Percentiles rank a stretch among this genome's conserved stretches.
phyloP scores from a whole-genome alignment of 2,329 filamentous ascomycete species.

The Sporothrix phasma region DNA sequence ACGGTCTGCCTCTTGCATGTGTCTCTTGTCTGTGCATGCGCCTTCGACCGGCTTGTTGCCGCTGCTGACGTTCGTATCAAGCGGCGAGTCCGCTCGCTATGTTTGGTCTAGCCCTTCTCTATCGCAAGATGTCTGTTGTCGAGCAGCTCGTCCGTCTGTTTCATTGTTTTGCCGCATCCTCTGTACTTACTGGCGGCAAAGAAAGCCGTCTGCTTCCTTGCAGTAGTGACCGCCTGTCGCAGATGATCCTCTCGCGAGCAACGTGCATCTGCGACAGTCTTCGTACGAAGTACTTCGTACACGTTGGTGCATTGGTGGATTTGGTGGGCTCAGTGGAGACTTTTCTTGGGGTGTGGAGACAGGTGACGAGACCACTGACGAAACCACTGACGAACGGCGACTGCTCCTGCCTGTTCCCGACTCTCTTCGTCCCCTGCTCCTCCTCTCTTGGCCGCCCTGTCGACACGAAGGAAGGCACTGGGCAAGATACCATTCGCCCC shows the following conservation, averaged over 20 bases:
- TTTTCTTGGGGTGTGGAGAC: not conserved
- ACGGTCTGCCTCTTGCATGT: too few species aligned
- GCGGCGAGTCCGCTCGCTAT: not conserved
- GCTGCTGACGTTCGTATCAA: not conserved
- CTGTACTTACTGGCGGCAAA: not conserved
- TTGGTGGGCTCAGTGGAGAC: not conserved
- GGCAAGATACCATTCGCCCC: not conserved
- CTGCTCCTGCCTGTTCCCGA: not conserved
- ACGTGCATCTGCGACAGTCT: not conserved
- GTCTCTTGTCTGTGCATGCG: not conserved
- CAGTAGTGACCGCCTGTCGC: constrained; percentile 3
- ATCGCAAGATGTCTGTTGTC: not conserved
- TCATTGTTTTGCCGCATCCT: not conserved
- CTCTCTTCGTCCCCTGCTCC: not conserved
- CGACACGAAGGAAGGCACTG: not conserved
- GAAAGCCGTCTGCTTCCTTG: not conserved
- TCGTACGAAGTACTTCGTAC: too few species aligned
- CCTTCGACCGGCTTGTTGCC: not conserved
- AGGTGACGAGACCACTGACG: not conserved
- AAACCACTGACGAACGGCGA: constrained; percentile 1
- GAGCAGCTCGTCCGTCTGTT: too few species aligned
- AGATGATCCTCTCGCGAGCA: not conserved
- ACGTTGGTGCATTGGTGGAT: not conserved
- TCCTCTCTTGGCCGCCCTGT: not conserved
- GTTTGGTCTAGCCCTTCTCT: not conserved